Percentiles rank a stretch among this genome's conserved stretches.
These are phyloP conservation scores for Panicum virgatum DNA, from an alignment of 202 grass and related monocot genomes.

Conservation along the genomic window DNA sequence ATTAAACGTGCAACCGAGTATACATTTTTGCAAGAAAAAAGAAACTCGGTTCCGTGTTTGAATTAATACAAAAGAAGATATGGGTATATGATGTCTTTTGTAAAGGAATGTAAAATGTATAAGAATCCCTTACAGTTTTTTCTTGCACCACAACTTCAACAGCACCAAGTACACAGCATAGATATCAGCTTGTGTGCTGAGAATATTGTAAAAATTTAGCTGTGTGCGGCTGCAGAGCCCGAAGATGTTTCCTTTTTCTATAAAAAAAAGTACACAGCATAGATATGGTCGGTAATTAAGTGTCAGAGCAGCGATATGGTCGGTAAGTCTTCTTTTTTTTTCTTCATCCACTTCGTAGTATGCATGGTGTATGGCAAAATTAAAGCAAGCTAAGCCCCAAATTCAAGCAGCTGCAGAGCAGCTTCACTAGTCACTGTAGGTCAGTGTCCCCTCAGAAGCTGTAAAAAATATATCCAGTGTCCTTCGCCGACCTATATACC, in stretches of 20 bases:
- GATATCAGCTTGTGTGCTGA: too few relatives aligned
- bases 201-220: too few relatives aligned
- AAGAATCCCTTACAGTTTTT: neutral
- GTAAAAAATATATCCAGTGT: constrained; percentile 30
- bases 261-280: too few relatives aligned
- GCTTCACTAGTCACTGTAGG: constrained; percentile 40
- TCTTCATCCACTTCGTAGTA: too few relatives aligned
- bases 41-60: too few relatives aligned
- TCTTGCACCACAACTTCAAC: neutral
- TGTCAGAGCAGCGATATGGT: neutral
- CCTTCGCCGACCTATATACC: constrained; percentile 5
- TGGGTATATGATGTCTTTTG: too few relatives aligned
- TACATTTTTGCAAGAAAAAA: neutral
- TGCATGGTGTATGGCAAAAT: neutral
- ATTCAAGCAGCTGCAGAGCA: constrained; percentile 24
- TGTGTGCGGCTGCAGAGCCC: too few relatives aligned
- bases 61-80: too few relatives aligned
- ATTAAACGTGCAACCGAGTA: neutral
- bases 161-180: neutral
- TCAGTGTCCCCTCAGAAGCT: constrained; percentile 16
- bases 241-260: too few relatives aligned
- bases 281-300: neutral
- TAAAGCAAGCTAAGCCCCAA: neutral
- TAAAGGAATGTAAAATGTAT: too few relatives aligned
- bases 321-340: too few relatives aligned